Conservation (phyloP, 306 rosid genomes). For the Dalbergia cochinchinensis region DNA sequence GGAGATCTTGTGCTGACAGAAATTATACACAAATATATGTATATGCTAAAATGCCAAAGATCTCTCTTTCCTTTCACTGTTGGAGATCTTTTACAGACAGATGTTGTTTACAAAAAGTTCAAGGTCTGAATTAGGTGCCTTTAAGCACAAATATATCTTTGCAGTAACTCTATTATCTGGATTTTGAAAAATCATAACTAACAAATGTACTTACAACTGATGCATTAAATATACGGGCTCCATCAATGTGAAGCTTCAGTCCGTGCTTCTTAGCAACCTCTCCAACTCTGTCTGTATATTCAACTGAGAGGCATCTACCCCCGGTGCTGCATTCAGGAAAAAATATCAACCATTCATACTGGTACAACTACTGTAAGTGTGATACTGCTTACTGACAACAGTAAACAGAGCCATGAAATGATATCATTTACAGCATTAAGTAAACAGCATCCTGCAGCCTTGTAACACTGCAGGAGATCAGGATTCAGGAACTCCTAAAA, state of each 20-base stretch:
- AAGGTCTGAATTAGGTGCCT: background rate
- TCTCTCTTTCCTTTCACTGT: background rate
- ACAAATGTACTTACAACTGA: slow-evolving; percentile 65
- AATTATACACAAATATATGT: background rate
- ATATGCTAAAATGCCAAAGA: background rate
- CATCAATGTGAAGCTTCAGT: slow-evolving; percentile 90
- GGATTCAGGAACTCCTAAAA: too few species aligned
- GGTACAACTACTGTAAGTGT: too few species aligned
- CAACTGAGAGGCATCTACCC: slow-evolving; percentile 83
- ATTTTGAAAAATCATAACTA: background rate
- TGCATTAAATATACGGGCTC: slow-evolving; percentile 95
- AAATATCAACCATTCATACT: slow-evolving; percentile 24
- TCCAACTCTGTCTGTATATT: slow-evolving; percentile 84
- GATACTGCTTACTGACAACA: background rate
- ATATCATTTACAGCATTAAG: too few species aligned
- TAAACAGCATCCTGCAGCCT: background rate
- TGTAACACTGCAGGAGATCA: background rate
- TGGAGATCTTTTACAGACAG: slow-evolving; percentile 20
- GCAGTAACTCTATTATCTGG: background rate
- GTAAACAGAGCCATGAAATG: background rate
- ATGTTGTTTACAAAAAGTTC: background rate
- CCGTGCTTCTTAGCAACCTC: slow-evolving; percentile 85
- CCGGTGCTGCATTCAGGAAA: slow-evolving; percentile 70
- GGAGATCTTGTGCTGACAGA: background rate
- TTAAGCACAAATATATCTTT: background rate